Evolutionary conservation across 345 rosid genomes (phyloP), one percentile per base, ranked within the genome.

Genomic region (Syzygium aromaticum): DNA sequence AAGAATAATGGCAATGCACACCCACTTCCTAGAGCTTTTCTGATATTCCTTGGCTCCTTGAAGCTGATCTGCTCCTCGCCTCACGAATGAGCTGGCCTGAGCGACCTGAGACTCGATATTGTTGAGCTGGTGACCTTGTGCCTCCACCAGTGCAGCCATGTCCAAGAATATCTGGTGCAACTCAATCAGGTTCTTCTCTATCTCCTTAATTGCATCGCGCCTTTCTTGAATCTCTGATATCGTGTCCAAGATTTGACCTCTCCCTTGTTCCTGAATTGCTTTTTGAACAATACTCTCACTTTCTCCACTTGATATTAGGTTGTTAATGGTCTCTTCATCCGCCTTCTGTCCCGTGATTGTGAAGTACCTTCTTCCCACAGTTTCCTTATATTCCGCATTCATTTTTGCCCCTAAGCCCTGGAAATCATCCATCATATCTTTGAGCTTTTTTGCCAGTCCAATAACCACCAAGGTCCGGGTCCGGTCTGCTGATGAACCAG

Each of bases 191-290:
- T 94, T 97, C 94, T 93, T 96, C 92, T 97, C 98, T 52, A 97
- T 96, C 91, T 95, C 98, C 91, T 93, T 96, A 19, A 97, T 95
- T 1, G 96, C 96, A 40, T 95, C 98, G 17, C 93, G 96, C 84
- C 98, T 94, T 86, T 97, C 99, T 85, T 96, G 98, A 54, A 97
- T 97, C 89, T 95, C 98, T 1, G 98, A 94, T 89, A 94, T 93
- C 3, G 96, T 95, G 67, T 97, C 99, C 85, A 94, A 43, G 63
- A 97, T 96, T 89, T 94, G 95, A 19, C 98, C 98, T 59, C 98
- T 93, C 13, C 99, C 97, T 86, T 95, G 98, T 78, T 96, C 97
- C 90, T 96, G 97, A 27, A 96, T 94, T 3, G 98, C 99, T 92
- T 93, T 96, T 40, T 96, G 97, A 54, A 97, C 91, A 85, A 97